Evolutionary conservation across 352 stramenopile species (phyloP), one percentile per base, ranked within the genome.

Genomic region (Phytophthora capsici): DNA sequence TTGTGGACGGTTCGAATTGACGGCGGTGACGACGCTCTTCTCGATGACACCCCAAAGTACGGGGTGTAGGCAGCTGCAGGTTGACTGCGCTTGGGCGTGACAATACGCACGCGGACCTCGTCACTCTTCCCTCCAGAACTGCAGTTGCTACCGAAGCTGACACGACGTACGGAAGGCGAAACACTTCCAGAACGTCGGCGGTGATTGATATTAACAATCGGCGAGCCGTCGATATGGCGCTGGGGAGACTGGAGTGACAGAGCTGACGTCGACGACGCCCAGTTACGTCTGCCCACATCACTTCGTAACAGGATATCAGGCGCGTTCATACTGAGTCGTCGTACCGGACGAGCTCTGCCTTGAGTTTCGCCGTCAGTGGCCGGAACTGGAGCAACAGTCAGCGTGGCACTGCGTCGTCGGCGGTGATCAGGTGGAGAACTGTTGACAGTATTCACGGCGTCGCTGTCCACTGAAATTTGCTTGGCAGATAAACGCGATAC

Each of bases 271-370:
- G 76, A 85, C 7, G 66, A 80, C 6, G 58, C 54, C 76, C 76
- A 85, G 44, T 85, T 73, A 28, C 76, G 71, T 30, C 53, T 66
- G 13, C 67, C 73, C 6, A 77, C 73, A 50, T 85, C 76, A 23
- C 76, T 85, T 28, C 76, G 73, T 6, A 85, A 65, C 12, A 85
- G 44, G 13, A 85, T 78, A 13, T 81, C 70, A 0, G 76, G 76
- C 7, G 67, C 63, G 23, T 66, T 69, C 17, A 66, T 61, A 46
- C 59, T 71, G 25, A 28, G 55, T 23, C 64, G 71, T 14, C 54
- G 58, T 14, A 54, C 50, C 16, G 53, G 47, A 22, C 30, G 37
- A 49, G 45, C 34, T 43, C 13, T 59, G 1, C 56, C 22, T 22
- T 23, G 56, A 10, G 3, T 17, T 19, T 41, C 16, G 20, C 2